Base-by-base conservation (phyloP, 2,329 filamentous ascomycete species). In the Fusarium mundagurra region DNA sequence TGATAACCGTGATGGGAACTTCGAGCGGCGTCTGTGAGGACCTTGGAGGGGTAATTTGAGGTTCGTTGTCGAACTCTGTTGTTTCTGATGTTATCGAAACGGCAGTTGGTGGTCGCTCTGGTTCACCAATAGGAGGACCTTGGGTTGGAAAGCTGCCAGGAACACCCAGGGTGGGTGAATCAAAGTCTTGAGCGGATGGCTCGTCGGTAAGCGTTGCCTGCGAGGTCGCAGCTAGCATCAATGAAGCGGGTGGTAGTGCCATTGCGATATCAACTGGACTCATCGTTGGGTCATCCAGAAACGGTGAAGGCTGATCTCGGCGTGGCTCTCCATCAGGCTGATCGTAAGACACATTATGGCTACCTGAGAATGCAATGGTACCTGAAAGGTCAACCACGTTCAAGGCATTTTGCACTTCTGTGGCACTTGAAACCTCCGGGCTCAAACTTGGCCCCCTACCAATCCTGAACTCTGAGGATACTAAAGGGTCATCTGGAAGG, bases 51-150 rank as follows among this genome's bases (percentile, higher is more conserved):
- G 91, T 88, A 4, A 87, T 89, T 79, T 94, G 92, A 29, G 91
- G 87, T 75, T 94, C 92, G n/a, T 86, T 87, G 74, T 95, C 93
- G 74, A 94, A 93, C 76, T 93, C 91, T 1, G 92, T 94, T 13
- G 87, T 87, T 47, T 87, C 87, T n/a, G 91, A 92, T 11, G 83
- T 84, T 53, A 83, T 84, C 11, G 92, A 93, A 20, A 90, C 79
- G 7, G 91, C 88, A 22, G 92, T 92, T 38, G 81, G 82, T 5
- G 90, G 90, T 38, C 84, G 82, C 48, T 88, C 84, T 36, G 90
- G 86, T 18, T 81, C 78, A 27, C 83, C 82, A 16, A 80, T 72
- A 5, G 81, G 78, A 51, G 83, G 83, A 31, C 77, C 85, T 44
- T 81, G 74, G 34, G 82, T 80, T 61, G 89, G 87, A 78, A 92